A percentile compares a stretch with the other conserved stretches of the same genome.
These are phyloP conservation scores for Hypoxylon perforatum DNA, from an alignment of 495 filamentous ascomycete species.

Conservation along the genomic window DNA sequence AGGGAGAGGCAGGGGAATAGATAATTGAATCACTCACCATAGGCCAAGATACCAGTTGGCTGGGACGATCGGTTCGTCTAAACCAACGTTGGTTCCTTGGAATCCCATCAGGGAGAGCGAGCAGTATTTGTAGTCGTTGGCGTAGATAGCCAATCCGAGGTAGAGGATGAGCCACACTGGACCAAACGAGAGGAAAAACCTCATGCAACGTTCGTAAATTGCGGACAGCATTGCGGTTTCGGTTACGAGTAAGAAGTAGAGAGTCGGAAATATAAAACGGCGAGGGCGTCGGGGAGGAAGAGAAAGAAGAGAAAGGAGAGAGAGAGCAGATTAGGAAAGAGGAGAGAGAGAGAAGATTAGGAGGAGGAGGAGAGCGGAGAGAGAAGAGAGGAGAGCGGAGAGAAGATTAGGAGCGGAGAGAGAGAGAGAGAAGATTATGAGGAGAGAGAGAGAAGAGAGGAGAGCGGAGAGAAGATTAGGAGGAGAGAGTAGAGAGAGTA, in stretches of 20 bases:
- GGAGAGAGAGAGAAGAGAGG: too few species aligned
- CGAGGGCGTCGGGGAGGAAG: background rate
- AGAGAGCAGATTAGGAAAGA: background rate
- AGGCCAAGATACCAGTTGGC: slow-evolving; percentile 11
- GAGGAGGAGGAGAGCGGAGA: too few species aligned
- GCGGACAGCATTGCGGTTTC: background rate
- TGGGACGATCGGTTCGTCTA: background rate
- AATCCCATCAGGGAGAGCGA: slow-evolving; percentile 12
- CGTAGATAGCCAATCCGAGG: slow-evolving; percentile 7
- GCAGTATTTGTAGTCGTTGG: slow-evolving; percentile 13
- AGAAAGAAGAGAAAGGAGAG: background rate
- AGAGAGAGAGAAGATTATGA: too few species aligned
- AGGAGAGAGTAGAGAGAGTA: too few species aligned
- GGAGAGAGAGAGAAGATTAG: background rate
- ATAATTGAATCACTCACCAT: background rate
- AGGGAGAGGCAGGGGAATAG: background rate
- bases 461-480: too few species aligned
- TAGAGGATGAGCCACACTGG: slow-evolving; percentile 12
- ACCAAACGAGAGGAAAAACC: slow-evolving; percentile 35
- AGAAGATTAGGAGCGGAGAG: too few species aligned
- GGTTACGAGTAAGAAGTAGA: background rate
- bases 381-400: too few species aligned
- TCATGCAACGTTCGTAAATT: background rate
- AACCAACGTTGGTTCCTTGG: slow-evolving; percentile 4
- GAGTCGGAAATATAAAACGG: background rate